These are phyloP conservation scores for Komagataella mondaviorum DNA, from an alignment of 805 yeast genomes.

Conservation along the genomic window DNA sequence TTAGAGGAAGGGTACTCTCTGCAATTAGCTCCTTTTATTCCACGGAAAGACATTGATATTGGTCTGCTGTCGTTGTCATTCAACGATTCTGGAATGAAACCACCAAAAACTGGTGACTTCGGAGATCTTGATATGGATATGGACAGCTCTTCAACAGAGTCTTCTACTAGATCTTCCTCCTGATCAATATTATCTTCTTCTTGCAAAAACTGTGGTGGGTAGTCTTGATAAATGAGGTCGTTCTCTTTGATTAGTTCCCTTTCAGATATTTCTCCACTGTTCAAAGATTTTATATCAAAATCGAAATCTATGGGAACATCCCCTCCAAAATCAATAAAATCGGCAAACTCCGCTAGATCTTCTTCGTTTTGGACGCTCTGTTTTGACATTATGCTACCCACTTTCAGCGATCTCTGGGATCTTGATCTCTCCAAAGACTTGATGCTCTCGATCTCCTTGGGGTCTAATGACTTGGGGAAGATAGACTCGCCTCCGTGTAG, in stretches of 20 bases:
- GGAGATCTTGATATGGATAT: not conserved
- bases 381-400: slow-evolving; percentile 16
- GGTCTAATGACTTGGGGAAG: slow-evolving; percentile 57
- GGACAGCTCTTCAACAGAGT: not conserved
- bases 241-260: not conserved
- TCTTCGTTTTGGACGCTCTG: slow-evolving; percentile 18
- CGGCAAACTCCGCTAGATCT: slow-evolving; percentile 30
- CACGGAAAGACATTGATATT: slow-evolving; percentile 40
- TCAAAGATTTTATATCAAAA: not conserved
- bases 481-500: slow-evolving; percentile 40
- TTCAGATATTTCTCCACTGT: not conserved
- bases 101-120: not conserved
- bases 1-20: slow-evolving; percentile 16
- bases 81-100: not conserved
- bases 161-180: slow-evolving; percentile 1
- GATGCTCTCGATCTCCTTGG: slow-evolving; percentile 62
- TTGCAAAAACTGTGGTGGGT: not conserved
- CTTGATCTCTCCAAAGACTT: slow-evolving; percentile 57
- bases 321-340: slow-evolving; percentile 27
- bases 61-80: slow-evolving; percentile 1
- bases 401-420: slow-evolving; percentile 37
- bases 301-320: slow-evolving; percentile 13
- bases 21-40: slow-evolving; percentile 46
- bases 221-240: not conserved
- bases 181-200: not conserved